phyloP scores from a whole-genome alignment of 441 rosid species.

The Euphorbia schlechtendalii region DNA sequence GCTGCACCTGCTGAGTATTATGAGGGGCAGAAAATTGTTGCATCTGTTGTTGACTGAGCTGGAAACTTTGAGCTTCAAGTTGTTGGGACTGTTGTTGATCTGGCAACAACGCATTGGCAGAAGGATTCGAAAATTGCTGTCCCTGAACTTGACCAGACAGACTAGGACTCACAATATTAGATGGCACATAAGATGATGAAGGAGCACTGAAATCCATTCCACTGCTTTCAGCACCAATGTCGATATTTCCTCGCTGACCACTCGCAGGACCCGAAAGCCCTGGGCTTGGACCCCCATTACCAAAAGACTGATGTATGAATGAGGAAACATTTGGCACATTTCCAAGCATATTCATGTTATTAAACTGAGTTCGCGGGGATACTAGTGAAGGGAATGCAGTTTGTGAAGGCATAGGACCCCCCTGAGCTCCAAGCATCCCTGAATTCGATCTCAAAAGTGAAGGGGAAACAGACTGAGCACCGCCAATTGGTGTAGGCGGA shows the following conservation, averaged over 20 bases:
- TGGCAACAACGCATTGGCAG: conserved; percentile 52
- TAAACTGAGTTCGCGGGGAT: conserved; percentile 66
- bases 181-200: conserved; percentile 53
- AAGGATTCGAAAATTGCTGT: conserved; percentile 57
- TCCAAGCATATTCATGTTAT: conserved; percentile 74
- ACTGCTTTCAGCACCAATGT: conserved; percentile 65
- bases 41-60: conserved; percentile 53
- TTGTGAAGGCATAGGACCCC: conserved; percentile 68
- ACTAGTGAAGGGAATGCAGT: conserved; percentile 64
- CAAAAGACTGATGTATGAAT: conserved; percentile 72
- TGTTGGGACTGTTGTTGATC: conserved; percentile 73
- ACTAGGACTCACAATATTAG: conserved; percentile 54
- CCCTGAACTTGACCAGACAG: conserved; percentile 66
- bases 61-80: conserved; percentile 60
- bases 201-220: conserved; percentile 62
- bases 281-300: conserved; percentile 55
- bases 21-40: conserved; percentile 52
- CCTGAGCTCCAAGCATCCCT: conserved; percentile 70
- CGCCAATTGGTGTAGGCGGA: conserved; percentile 69
- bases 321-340: conserved; percentile 66
- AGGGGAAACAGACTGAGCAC: conserved; percentile 63
- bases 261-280: conserved; percentile 49
- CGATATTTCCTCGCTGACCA: conserved; percentile 54
- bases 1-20: conserved; percentile 48
- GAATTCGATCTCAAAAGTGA: conserved; percentile 74